Evolutionary conservation across 345 rosid species (phyloP).

Genomic region (Pistacia atlantica): DNA sequence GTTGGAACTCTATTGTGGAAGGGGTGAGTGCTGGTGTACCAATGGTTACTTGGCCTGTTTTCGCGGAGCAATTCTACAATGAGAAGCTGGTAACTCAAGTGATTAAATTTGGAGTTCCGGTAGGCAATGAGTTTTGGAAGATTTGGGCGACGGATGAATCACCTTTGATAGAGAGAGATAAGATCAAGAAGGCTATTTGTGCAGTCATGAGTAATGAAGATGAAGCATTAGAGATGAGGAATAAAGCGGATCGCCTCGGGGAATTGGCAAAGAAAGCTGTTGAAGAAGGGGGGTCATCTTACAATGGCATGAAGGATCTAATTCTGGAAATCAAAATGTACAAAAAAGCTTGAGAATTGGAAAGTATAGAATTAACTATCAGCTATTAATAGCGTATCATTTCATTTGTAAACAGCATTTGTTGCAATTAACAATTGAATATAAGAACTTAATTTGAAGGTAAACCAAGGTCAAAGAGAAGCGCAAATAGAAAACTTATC

Average conservation of each 20-base stretch:
- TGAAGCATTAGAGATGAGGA: constrained; percentile 36
- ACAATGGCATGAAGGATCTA: constrained; percentile 26
- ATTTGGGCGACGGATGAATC: constrained; percentile 35
- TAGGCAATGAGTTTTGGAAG: constrained; percentile 38
- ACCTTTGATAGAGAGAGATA: constrained; percentile 10
- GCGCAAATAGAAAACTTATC: too few relatives aligned
- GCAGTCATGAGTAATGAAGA: constrained; percentile 25
- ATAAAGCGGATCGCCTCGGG: constrained; percentile 25
- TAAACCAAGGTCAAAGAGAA: too few relatives aligned
- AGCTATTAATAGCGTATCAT: too few relatives aligned
- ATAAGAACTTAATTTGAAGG: too few relatives aligned
- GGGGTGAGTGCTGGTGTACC: constrained; percentile 38
- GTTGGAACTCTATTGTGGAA: constrained; percentile 51
- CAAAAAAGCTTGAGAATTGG: not conserved
- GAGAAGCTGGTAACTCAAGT: constrained; percentile 45
- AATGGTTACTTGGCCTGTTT: constrained; percentile 44
- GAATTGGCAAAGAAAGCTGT: constrained; percentile 42
- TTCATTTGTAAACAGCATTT: too few relatives aligned
- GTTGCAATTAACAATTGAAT: too few relatives aligned
- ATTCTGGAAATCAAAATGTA: constrained; percentile 41
- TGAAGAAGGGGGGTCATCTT: constrained; percentile 53
- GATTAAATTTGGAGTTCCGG: constrained; percentile 29
- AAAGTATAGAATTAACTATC: too few relatives aligned
- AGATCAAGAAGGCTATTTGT: constrained; percentile 24
- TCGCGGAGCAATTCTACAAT: constrained; percentile 47